Conservation (phyloP, 495 filamentous ascomycete species). For the Talaromyces stipitatus region DNA sequence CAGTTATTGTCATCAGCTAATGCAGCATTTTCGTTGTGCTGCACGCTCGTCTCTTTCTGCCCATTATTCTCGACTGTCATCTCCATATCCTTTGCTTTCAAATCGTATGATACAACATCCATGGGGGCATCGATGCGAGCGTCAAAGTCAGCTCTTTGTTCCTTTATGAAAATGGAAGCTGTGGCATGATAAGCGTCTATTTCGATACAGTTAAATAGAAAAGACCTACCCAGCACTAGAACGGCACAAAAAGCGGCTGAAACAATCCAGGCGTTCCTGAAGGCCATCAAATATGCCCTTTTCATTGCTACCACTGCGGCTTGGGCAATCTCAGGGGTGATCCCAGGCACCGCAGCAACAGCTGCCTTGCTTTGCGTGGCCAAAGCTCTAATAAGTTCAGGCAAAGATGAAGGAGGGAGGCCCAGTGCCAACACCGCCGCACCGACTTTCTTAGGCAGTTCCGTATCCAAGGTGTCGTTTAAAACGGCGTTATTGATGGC, state of each 20-base stretch:
- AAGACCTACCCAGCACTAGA: background rate
- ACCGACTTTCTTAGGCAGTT: background rate
- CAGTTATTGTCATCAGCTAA: background rate
- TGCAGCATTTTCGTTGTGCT: background rate
- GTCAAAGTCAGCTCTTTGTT: background rate
- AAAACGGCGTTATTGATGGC: constrained; percentile 21
- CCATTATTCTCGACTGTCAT: background rate
- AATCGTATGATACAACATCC: background rate
- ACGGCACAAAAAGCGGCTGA: background rate
- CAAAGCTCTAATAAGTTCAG: background rate
- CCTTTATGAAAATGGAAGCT: background rate
- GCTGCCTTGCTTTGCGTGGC: background rate
- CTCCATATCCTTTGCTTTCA: background rate
- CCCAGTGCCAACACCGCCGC: background rate
- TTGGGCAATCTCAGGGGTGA: background rate
- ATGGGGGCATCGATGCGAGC: background rate
- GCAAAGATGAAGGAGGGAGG: background rate
- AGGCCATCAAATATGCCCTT: background rate
- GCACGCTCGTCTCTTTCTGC: background rate
- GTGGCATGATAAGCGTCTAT: background rate
- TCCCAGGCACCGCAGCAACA: background rate
- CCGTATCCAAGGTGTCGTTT: background rate
- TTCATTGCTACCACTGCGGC: background rate
- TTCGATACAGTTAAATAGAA: background rate
- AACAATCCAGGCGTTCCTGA: background rate